Conservation (phyloP, 148 eudicot genomes). For the Rhododendron mucronatum region DNA sequence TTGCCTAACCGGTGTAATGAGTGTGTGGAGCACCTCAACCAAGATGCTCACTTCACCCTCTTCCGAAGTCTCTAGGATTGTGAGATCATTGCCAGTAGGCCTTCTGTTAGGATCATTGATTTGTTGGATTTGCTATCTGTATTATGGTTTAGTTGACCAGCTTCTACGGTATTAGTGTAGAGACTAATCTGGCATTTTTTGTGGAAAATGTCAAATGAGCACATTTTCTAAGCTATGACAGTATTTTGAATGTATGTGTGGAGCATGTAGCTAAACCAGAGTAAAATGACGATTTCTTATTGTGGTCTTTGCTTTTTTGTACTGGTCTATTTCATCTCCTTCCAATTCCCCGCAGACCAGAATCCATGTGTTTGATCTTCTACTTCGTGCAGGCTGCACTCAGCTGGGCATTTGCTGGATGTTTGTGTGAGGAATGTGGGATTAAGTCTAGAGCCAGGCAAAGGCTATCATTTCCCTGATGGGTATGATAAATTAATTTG, state of each 20-base stretch:
- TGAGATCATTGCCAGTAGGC: neutral
- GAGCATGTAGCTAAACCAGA: neutral
- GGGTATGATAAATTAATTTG: constrained; percentile 41
- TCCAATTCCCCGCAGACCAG: neutral
- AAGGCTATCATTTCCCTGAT: constrained; percentile 81
- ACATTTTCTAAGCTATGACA: neutral
- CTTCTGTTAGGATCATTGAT: neutral
- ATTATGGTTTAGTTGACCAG: neutral
- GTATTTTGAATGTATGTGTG: neutral
- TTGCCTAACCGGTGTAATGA: neutral
- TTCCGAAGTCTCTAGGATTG: neutral
- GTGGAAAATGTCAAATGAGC: neutral
- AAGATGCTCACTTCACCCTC: neutral
- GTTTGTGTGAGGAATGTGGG: constrained; percentile 58
- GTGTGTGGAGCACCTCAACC: neutral
- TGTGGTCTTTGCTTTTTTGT: neutral
- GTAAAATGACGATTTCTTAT: neutral
- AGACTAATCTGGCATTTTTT: neutral
- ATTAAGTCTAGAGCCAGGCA: constrained; percentile 57
- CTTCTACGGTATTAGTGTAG: neutral
- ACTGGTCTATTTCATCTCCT: neutral
- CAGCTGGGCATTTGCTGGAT: constrained; percentile 91
- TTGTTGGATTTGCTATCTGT: neutral
- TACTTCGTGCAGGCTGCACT: constrained; percentile 57
- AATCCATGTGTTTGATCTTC: neutral